Evolutionary conservation across 2,329 filamentous ascomycete genomes (phyloP), one percentile per base, ranked within the genome.

Genomic region (Tolypocladium inflatum): DNA sequence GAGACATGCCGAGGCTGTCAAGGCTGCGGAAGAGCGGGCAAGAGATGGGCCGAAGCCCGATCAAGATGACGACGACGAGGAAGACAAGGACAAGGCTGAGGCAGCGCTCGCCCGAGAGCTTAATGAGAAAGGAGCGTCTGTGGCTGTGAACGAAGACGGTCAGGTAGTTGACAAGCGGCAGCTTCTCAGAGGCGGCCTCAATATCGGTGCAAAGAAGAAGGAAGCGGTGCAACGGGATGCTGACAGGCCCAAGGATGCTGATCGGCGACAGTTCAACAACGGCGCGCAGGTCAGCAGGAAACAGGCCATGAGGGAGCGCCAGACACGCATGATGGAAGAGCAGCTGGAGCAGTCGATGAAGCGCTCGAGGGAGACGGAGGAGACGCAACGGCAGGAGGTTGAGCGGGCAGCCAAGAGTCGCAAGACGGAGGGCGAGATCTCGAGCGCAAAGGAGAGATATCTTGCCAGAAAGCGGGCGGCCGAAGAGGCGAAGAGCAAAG

Each of bases 121-220:
- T 56, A 87, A 86, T 57, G 80, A 82, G 43, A 84, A 78, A 61
- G 83, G 76, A 62, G 85, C 74, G 0, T 75, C 77, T 4, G 81
- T 94, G 43, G 81, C 84, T 9, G 73, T 93, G 65, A 93, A 93
- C 66, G 90, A 94, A 61, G 90, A 94, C 43, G 90, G 90, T 0
- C 84, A 92, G 68, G 86, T 94, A 2, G 87, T 90, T 33, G 90
- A 95, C 69, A 93, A 91, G 76, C 80, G 89, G n/a, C 86, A 94
- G 69, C 76, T 94, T 10, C 80, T 95, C 8, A 80, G 77, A 53
- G 87, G 89, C 8, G 90, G 90, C 33, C 78, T 95, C 55, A 95
- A 95, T 65, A 74, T 94, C 21, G 80, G 80, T 55, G 76, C 80
- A 0, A 87, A 83, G 68, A 85, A 86, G 64, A 85, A 84, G 69